Conservation (phyloP, 2,329 filamentous ascomycete species). For the Xylariaceae sp. region DNA sequence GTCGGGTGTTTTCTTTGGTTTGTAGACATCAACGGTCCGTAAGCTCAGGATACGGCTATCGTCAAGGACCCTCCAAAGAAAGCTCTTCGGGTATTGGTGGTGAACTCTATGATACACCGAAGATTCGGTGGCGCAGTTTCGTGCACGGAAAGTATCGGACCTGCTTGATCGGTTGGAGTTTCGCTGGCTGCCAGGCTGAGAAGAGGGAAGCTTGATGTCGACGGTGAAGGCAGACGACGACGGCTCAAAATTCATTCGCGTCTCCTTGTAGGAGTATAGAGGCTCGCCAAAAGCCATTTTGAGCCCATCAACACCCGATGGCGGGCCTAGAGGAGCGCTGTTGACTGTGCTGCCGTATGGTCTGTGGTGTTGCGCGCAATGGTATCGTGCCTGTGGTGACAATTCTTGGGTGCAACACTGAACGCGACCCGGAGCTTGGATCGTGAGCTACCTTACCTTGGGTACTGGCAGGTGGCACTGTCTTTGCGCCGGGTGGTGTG, state of each 20-base stretch:
- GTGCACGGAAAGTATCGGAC: slow-evolving; percentile 63
- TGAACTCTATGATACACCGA: slow-evolving; percentile 81
- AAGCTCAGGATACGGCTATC: slow-evolving; percentile 77
- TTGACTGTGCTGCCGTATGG: slow-evolving; percentile 1
- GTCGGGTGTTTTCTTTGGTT: slow-evolving; percentile 60
- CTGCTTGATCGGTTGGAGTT: slow-evolving; percentile 35
- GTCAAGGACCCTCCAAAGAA: slow-evolving; percentile 87
- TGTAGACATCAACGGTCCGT: slow-evolving; percentile 76
- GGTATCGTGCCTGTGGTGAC: slow-evolving; percentile 8
- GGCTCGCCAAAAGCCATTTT: slow-evolving; percentile 62
- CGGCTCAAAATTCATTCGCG: slow-evolving; percentile 76
- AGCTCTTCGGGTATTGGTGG: slow-evolving; percentile 73
- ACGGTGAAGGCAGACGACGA: slow-evolving; percentile 65
- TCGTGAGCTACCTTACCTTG: not conserved
- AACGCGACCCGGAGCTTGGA: slow-evolving; percentile 8
- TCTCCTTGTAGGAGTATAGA: slow-evolving; percentile 78
- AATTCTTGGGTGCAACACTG: slow-evolving; percentile 5
- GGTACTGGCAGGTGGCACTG: slow-evolving; percentile 4
- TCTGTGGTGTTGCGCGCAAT: slow-evolving; percentile 2
- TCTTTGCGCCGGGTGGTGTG: too few species aligned
- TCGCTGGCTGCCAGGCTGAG: slow-evolving; percentile 39
- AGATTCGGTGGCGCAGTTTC: slow-evolving; percentile 70
- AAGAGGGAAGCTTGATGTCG: slow-evolving; percentile 62
- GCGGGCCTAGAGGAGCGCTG: slow-evolving; percentile 13
- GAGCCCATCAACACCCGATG: slow-evolving; percentile 50